Percentiles rank a stretch among this genome's conserved stretches.
phyloP scores from a whole-genome alignment of 768 basidiomycete species.

The Mycena polygramma region DNA sequence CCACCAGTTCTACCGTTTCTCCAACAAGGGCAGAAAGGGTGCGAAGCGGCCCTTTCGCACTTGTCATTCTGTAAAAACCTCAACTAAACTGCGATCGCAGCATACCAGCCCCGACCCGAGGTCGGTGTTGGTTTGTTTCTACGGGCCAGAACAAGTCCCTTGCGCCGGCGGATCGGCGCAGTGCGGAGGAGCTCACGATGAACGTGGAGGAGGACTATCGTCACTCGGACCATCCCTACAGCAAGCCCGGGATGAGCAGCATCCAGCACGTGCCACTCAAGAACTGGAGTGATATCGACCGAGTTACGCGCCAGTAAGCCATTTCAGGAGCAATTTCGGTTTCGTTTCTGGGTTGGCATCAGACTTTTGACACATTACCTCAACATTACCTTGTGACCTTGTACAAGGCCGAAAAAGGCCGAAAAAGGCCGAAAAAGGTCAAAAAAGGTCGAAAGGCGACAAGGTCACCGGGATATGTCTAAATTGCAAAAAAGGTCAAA shows the following conservation, averaged over 20 bases:
- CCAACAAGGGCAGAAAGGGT: no score
- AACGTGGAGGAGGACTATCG: conserved; percentile 51
- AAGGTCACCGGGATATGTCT: no score
- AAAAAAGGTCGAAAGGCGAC: no score
- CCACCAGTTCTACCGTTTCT: no score
- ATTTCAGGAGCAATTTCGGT: neutral
- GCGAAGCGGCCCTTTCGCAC: no score
- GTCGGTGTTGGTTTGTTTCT: conserved; percentile 68
- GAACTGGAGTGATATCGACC: conserved; percentile 58
- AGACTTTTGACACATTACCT: no score
- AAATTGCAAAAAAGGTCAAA: no score
- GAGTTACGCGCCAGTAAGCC: conserved; percentile 42
- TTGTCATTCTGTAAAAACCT: no score
- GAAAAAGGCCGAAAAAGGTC: no score
- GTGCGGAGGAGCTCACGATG: conserved; percentile 65
- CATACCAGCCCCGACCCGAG: conserved; percentile 69
- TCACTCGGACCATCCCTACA: conserved; percentile 44
- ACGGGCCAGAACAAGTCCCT: conserved; percentile 76
- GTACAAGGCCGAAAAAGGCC: no score
- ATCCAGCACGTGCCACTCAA: conserved; percentile 55
- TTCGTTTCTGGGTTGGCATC: no score
- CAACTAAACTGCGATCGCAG: conserved; percentile 44
- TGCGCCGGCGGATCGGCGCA: conserved; percentile 71
- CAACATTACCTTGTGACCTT: no score
- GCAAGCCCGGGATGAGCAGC: conserved; percentile 51